Evolutionary conservation across 371 early-diverging fungal species (phyloP).

Genomic region (Apophysomyces trapeziformis): DNA sequence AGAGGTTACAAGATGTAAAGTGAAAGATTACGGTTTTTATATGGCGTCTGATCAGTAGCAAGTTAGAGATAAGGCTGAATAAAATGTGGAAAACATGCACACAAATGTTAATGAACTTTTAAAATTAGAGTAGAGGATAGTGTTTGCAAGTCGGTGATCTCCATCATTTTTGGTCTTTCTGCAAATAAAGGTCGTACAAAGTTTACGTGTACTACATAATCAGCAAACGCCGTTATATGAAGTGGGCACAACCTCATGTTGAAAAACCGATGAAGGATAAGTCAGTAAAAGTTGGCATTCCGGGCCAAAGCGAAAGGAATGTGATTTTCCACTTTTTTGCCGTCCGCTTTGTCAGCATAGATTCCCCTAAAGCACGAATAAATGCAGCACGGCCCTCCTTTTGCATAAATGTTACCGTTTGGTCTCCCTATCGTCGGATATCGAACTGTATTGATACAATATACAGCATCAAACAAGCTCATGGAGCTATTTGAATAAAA

Average conservation of each 20-base stretch:
- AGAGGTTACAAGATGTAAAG: constrained; percentile 3
- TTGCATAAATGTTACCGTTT: too few relatives aligned
- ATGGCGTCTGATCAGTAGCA: not conserved
- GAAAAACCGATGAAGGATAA: constrained; percentile 8
- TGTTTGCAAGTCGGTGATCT: not conserved
- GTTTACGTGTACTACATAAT: constrained; percentile 1
- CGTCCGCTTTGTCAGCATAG: too few relatives aligned
- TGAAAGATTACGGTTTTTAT: not conserved
- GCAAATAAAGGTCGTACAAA: not conserved
- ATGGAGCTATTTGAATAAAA: too few relatives aligned
- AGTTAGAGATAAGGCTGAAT: too few relatives aligned
- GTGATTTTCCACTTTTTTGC: too few relatives aligned
- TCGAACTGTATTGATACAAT: too few relatives aligned
- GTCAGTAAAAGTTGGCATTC: not conserved
- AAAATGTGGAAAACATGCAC: too few relatives aligned
- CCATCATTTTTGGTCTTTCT: not conserved
- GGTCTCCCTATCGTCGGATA: too few relatives aligned
- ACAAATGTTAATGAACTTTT: not conserved
- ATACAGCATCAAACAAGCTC: too few relatives aligned
- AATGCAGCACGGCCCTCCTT: too few relatives aligned
- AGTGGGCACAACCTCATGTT: constrained; percentile 2
- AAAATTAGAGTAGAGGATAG: not conserved
- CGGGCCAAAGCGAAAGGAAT: too few relatives aligned
- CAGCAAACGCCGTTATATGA: not conserved
- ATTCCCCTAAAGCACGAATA: too few relatives aligned